Base-by-base conservation (phyloP, 73 alveolate species). In the Paramecium primaurelia region DNA sequence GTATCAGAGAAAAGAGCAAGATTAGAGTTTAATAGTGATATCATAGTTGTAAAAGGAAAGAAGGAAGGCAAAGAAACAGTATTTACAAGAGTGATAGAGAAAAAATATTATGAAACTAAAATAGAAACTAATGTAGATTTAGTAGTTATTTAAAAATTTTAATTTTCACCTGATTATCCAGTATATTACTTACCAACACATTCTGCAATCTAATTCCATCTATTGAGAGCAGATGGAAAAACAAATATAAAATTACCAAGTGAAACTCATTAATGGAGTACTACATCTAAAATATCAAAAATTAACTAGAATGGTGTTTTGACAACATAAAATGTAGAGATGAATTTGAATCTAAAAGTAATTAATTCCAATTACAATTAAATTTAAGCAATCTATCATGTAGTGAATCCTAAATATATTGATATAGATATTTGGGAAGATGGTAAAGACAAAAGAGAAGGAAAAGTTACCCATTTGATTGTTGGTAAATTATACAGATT, bases 401-500 rank as follows among this genome's bases (percentile, higher is more conserved):
- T 73, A 12, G 87, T 73, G 20, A 40, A 37, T 37, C 87, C 87
- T 14, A 73, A 73, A 20, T 25, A 11, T 6, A 37, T 73, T 30
- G 87, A 40, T 37, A 37, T 73, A n/a, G 87, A 73, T 36, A 73
- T 73, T 2, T 64, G 84, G 84, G 84, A 64, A 64, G 84, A 64
- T 64, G 84, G 49, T 6, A 64, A 64, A 64, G 49, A 64, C 0
- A 64, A 16, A 14, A 64, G 84, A 64, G 84, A 64, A 32, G 84
- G 47, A 64, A 73, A 34, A 37, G 87, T 73, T 3, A 73, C 87
- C 16, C 60, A 34, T 73, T 73, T 73, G 32, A 44, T 73, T 8
- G 87, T 73, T 4, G 87, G 87, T 6, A 73, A 30, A 73, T 34
- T 28, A 64, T 64, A 64, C 28, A 64, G 54, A 64, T 64, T 64